Evolutionary conservation across 192 early-diverging fungal species (phyloP).

Genomic region (Linnemannia elongata): DNA sequence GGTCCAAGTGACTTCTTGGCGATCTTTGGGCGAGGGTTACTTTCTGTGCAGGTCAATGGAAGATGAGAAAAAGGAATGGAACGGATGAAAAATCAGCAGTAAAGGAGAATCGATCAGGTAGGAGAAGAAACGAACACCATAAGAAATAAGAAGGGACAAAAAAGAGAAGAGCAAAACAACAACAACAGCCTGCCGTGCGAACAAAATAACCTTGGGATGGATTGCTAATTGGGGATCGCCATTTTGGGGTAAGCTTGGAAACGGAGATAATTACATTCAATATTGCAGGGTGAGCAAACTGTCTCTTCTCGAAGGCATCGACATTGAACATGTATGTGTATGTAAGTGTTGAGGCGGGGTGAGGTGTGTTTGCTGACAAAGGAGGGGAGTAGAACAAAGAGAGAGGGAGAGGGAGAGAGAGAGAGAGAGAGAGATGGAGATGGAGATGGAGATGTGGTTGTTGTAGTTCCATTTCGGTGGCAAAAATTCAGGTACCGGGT

Average conservation of each 20-base stretch:
- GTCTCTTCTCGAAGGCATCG: too few relatives aligned
- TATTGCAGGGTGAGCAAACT: too few relatives aligned
- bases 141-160: slow-evolving; percentile 8
- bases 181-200: neutral
- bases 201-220: neutral
- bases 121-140: slow-evolving; percentile 3
- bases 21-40: neutral
- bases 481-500: too few relatives aligned
- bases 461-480: too few relatives aligned
- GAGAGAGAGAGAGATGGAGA: neutral
- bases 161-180: slow-evolving; percentile 5
- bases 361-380: neutral
- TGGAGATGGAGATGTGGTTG: neutral
- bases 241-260: too few relatives aligned
- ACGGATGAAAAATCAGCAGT: neutral
- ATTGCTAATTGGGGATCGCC: too few relatives aligned
- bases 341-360: neutral
- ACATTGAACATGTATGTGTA: too few relatives aligned
- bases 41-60: neutral
- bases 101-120: neutral
- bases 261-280: too few relatives aligned
- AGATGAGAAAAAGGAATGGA: too few relatives aligned
- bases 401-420: neutral
- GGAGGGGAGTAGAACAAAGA: slow-evolving; percentile 4
- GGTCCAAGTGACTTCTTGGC: neutral